Evolutionary conservation across 2,329 filamentous ascomycete genomes (phyloP), one percentile per base, ranked within the genome.

Genomic region (Clonostachys rhizophaga): DNA sequence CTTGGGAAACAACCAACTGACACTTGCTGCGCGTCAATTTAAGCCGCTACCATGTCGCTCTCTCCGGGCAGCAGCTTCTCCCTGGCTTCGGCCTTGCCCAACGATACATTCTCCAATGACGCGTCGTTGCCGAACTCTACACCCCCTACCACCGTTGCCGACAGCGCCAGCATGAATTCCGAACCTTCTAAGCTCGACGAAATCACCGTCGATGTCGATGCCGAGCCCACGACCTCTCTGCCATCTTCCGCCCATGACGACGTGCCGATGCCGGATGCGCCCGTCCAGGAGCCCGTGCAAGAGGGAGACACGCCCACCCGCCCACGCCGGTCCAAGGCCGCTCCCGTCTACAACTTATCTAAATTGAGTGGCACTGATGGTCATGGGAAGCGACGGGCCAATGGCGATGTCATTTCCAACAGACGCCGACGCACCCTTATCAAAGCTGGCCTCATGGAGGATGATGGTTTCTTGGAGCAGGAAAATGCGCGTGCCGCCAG

Each of bases 331-430:
- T 68, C 73, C 36, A 75, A 79, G 51, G 57, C 67, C n/a, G 69
- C 81, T 16, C 75, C 79, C 12, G 78, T 83, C 14, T 89, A 89
- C 67, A 89, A 89, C 56, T 67, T 86, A 14, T 73, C 80, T 52
- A 75, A 79, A 55, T 70, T 87, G 45, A 76, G 74, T 49, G 83
- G 83, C 54, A 86, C 80, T 43, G 74, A 76, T 30, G 72, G 76
- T 40, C 82, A 86, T 54, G 81, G 76, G 44, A 79, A 76, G 55
- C 75, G 68, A 65, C 74, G 67, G 64, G 62, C 74, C 41, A 79
- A 76, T 42, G 74, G 77, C 49, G 76, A 80, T 51, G 55, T 62
- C 24, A 69, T 74, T 11, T 58, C 64, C 34, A 47, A 46, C 41
- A 42, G 49, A 16, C 46, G 47, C 41, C 50, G 42, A 42, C 41